Percentiles rank a stretch among this genome's conserved stretches.
These are phyloP conservation scores for Herpetospermum pedunculosum DNA, from an alignment of 306 rosid species.

Conservation along the genomic window DNA sequence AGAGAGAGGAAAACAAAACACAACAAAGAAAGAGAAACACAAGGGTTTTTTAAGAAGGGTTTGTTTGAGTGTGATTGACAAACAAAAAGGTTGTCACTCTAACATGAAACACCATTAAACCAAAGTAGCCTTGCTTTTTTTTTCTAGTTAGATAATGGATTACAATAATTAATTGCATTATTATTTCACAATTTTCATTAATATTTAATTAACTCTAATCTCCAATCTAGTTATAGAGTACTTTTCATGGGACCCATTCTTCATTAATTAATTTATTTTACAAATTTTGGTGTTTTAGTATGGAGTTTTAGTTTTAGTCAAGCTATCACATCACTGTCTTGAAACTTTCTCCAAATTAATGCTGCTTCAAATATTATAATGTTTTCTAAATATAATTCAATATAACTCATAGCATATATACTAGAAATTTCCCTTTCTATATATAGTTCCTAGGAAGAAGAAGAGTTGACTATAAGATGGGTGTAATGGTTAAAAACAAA, in stretches of 20 bases:
- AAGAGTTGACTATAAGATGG: not conserved
- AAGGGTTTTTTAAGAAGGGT: not conserved
- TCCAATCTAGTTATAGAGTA: not conserved
- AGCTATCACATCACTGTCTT: constrained; percentile 4
- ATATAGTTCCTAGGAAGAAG: not conserved
- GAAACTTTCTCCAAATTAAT: not conserved
- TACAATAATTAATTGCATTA: not conserved
- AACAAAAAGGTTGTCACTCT: not conserved
- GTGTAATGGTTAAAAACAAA: too few species aligned
- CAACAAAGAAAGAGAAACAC: not conserved
- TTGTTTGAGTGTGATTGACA: constrained; percentile 1
- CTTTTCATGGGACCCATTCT: not conserved
- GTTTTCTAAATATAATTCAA: not conserved
- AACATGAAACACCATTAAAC: constrained; percentile 1
- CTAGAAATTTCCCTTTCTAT: not conserved
- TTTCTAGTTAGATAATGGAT: not conserved
- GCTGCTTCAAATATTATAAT: not conserved
- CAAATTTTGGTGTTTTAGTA: not conserved
- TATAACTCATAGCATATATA: not conserved
- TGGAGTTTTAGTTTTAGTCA: not conserved
- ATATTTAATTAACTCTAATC: not conserved
- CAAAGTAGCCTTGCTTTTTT: not conserved
- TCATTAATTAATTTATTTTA: not conserved
- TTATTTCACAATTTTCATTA: not conserved
- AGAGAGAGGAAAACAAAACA: not conserved